Percentiles rank a stretch among this genome's conserved stretches.
phyloP scores from a whole-genome alignment of 768 basidiomycete genomes.

The Lentinula edodes region DNA sequence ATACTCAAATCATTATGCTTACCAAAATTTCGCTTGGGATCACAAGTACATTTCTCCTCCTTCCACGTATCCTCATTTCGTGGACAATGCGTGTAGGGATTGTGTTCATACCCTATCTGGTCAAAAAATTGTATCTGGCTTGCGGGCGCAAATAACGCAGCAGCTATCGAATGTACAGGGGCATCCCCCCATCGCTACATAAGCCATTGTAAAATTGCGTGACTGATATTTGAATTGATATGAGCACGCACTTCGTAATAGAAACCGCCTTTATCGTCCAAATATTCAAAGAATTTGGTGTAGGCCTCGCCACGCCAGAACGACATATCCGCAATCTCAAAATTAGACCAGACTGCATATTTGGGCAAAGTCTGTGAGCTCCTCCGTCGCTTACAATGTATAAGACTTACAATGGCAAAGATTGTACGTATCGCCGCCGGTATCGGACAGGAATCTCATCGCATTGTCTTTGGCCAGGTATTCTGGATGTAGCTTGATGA shows the following conservation, averaged over 20 bases:
- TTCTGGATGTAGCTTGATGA: slow-evolving; percentile 47
- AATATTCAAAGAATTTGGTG: slow-evolving; percentile 56
- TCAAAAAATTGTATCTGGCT: slow-evolving; percentile 70
- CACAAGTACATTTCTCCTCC: slow-evolving; percentile 42
- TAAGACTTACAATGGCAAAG: slow-evolving; percentile 37
- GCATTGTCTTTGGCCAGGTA: slow-evolving; percentile 54
- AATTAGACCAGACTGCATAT: slow-evolving; percentile 51
- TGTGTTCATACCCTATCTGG: slow-evolving; percentile 61
- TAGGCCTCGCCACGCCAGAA: slow-evolving; percentile 67
- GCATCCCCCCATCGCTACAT: slow-evolving; percentile 50
- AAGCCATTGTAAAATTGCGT: slow-evolving; percentile 24
- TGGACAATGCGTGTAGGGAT: slow-evolving; percentile 51
- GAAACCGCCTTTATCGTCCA: slow-evolving; percentile 59
- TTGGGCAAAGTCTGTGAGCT: neutral
- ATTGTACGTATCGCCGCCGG: slow-evolving; percentile 59
- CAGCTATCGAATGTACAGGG: slow-evolving; percentile 65
- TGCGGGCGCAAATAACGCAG: slow-evolving; percentile 49
- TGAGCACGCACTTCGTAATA: slow-evolving; percentile 56
- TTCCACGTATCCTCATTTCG: slow-evolving; percentile 26
- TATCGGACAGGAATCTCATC: slow-evolving; percentile 54
- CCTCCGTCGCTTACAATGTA: neutral
- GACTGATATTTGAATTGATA: slow-evolving; percentile 35
- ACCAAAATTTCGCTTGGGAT: slow-evolving; percentile 54
- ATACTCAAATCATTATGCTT: slow-evolving; percentile 15
- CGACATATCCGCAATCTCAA: slow-evolving; percentile 64